Percentiles rank a stretch among this genome's conserved stretches.
Evolutionary conservation across 2,329 filamentous ascomycete species (phyloP).

Genomic region (Botrytis sinoallii): DNA sequence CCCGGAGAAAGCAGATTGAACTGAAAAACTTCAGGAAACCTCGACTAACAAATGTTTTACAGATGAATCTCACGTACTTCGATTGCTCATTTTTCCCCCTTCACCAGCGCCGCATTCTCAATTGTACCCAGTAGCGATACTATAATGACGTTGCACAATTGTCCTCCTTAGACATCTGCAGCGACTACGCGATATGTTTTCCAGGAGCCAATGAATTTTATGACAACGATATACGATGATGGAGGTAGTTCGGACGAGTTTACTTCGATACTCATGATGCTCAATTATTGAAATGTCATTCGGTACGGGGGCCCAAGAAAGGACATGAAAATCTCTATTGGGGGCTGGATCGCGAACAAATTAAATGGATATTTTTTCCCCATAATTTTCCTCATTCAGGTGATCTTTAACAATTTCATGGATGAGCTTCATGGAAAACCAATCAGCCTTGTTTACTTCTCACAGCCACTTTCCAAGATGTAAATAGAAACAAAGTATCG

Average conservation of each 20-base stretch:
- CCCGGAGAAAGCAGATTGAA: background rate
- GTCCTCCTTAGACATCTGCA: background rate
- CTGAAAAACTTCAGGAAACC: no score
- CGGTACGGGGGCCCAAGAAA: background rate
- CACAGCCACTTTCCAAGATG: constrained; percentile 7
- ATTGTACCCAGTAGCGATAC: background rate
- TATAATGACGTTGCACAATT: background rate
- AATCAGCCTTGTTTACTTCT: constrained; percentile 4
- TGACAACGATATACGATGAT: background rate
- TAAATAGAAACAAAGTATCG: constrained; percentile 12
- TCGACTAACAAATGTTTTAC: background rate
- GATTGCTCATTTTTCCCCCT: background rate
- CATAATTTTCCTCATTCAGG: background rate
- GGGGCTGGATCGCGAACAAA: background rate
- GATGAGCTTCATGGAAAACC: background rate
- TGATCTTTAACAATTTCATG: background rate
- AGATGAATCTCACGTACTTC: background rate
- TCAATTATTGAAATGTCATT: background rate
- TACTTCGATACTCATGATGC: background rate
- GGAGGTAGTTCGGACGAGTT: background rate
- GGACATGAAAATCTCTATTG: background rate
- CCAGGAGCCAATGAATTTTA: background rate
- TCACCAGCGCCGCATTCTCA: background rate
- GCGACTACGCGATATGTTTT: background rate
- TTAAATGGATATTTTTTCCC: background rate